phyloP scores from a whole-genome alignment of 1,284 basidiomycete species.

The Heterobasidion occidentale region DNA sequence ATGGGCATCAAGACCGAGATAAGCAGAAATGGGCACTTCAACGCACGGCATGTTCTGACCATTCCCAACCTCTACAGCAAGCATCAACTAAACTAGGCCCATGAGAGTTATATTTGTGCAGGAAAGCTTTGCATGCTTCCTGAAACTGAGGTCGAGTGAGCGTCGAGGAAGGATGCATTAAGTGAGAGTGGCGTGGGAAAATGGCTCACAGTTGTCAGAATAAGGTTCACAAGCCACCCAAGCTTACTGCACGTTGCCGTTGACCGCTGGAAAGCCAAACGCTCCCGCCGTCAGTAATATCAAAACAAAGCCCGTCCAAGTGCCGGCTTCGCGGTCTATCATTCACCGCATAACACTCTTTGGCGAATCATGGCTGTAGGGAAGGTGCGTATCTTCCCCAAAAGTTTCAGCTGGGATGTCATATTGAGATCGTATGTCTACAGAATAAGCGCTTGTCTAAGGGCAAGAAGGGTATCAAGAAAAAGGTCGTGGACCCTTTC shows the following conservation, averaged over 20 bases:
- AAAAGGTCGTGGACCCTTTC: slow-evolving; percentile 99
- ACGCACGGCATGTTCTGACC: slow-evolving; percentile 46
- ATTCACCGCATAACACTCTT: slow-evolving; percentile 30
- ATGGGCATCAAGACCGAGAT: slow-evolving; percentile 5
- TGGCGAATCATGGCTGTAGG: slow-evolving; percentile 81
- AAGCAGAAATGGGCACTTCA: slow-evolving; percentile 11
- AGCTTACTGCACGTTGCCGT: slow-evolving; percentile 3
- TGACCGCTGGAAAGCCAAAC: slow-evolving; percentile 8
- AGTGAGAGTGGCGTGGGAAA: slow-evolving; percentile 38
- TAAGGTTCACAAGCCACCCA: slow-evolving; percentile 39
- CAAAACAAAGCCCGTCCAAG: slow-evolving; percentile 46
- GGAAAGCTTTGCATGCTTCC: slow-evolving; percentile 46
- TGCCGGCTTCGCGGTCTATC: slow-evolving; percentile 38
- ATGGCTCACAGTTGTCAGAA: slow-evolving; percentile 33
- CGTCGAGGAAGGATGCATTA: slow-evolving; percentile 23
- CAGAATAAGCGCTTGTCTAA: slow-evolving; percentile 99
- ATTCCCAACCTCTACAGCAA: slow-evolving; percentile 36
- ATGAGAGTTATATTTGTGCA: slow-evolving; percentile 21
- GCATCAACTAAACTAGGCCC: slow-evolving; percentile 6
- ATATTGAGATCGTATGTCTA: neutral
- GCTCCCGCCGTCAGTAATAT: slow-evolving; percentile 19
- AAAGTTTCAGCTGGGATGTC: neutral
- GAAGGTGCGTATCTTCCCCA: slow-evolving; percentile 50
- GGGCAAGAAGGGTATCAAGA: slow-evolving; percentile 99
- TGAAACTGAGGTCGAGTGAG: slow-evolving; percentile 58